These are phyloP conservation scores for Aureobasidium lini DNA, from an alignment of 2,329 filamentous ascomycete genomes.

Conservation along the genomic window DNA sequence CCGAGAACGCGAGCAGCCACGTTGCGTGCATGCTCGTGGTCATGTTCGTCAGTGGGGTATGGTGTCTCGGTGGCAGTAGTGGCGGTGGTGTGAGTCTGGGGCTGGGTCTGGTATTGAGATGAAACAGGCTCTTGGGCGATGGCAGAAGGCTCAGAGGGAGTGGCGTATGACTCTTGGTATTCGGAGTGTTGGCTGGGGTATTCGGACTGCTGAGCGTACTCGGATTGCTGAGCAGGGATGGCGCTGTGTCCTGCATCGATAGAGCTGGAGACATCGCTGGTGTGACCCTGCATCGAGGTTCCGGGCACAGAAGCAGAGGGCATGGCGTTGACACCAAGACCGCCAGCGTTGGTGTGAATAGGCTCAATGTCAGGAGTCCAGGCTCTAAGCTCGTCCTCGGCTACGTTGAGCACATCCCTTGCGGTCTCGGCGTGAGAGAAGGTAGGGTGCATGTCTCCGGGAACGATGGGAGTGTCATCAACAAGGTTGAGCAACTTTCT, in stretches of 20 bases:
- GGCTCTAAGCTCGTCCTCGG: conserved; percentile 75
- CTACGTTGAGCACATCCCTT: conserved; percentile 82
- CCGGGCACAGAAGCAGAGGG: conserved; percentile 17
- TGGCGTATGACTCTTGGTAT: not conserved
- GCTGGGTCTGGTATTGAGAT: not conserved
- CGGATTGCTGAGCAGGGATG: not conserved
- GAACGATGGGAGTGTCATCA: conserved; percentile 83
- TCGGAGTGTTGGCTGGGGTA: not conserved
- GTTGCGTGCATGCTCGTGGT: not conserved
- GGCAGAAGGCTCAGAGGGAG: not conserved
- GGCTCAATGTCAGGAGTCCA: conserved; percentile 58
- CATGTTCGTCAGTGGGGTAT: not conserved
- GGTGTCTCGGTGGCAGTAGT: not conserved
- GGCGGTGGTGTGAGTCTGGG: not conserved
- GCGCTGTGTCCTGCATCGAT: not conserved
- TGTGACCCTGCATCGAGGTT: not conserved
- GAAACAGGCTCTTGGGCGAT: not conserved
- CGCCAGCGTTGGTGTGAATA: conserved; percentile 42
- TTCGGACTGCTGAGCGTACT: not conserved
- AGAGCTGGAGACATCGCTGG: not conserved
- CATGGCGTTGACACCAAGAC: conserved; percentile 43
- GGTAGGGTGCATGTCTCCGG: conserved; percentile 65
- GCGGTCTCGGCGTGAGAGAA: conserved; percentile 63
- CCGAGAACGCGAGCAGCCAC: conserved; percentile 1
- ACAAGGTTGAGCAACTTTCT: conserved; percentile 76